These are phyloP conservation scores for Aspergillus incahuasiensis DNA, from an alignment of 495 filamentous ascomycete genomes.

Conservation along the genomic window DNA sequence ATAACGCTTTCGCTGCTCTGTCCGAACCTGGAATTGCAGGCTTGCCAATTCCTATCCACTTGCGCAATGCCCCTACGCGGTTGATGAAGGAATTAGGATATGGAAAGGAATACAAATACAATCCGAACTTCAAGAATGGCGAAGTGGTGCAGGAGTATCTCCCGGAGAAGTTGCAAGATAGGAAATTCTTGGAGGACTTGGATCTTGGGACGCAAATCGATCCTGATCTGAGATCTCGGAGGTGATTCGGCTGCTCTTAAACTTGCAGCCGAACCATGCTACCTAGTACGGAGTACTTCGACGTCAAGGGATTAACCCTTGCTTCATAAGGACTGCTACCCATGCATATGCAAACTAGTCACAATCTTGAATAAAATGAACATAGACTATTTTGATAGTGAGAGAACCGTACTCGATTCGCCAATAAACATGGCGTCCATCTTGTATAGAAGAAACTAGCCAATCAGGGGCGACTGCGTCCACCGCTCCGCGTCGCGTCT, in stretches of 20 bases:
- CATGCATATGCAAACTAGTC: neutral
- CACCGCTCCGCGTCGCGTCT: constrained; percentile 18
- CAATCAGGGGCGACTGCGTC: constrained; percentile 5
- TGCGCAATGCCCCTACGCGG: constrained; percentile 86
- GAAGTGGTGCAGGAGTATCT: constrained; percentile 85
- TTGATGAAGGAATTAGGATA: constrained; percentile 91
- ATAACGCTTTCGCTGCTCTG: constrained; percentile 69
- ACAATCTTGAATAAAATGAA: neutral
- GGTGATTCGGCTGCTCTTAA: neutral
- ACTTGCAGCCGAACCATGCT: neutral
- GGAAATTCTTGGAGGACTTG: constrained; percentile 72
- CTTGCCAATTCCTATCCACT: constrained; percentile 76
- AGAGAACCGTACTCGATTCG: neutral
- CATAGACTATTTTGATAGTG: neutral
- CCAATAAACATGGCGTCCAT: neutral
- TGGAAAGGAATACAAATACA: constrained; percentile 93
- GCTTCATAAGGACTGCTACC: neutral
- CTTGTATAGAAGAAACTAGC: constrained; percentile 5
- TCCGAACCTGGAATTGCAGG: constrained; percentile 74
- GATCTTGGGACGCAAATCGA: constrained; percentile 80
- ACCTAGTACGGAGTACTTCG: no score
- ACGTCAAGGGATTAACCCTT: neutral
- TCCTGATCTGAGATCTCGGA: constrained; percentile 40
- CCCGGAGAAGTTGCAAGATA: constrained; percentile 63
- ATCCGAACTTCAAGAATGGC: constrained; percentile 83